Percentiles rank a stretch among this genome's conserved stretches.
Evolutionary conservation across 768 basidiomycete species (phyloP).

Genomic region (Ramaria sp.): DNA sequence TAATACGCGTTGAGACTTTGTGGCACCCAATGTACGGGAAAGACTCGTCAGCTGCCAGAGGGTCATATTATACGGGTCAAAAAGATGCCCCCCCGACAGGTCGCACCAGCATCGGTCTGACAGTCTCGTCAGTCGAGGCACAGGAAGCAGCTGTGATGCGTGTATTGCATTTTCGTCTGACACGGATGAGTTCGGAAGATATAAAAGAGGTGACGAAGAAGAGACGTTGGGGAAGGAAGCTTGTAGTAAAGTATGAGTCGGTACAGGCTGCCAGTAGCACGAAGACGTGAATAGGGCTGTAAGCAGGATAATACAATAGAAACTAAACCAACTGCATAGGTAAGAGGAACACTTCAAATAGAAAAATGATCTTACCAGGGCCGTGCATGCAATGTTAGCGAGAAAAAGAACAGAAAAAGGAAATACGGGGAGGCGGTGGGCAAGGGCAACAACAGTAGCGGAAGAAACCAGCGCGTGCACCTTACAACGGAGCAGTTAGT

Average conservation of each 20-base stretch:
- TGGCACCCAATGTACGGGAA: neutral
- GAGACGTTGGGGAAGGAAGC: slow-evolving; percentile 7
- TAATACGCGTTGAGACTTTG: neutral
- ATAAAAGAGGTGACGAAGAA: neutral
- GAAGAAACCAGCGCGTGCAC: slow-evolving; percentile 84
- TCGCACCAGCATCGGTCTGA: slow-evolving; percentile 86
- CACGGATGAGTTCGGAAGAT: slow-evolving; percentile 3
- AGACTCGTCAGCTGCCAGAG: slow-evolving; percentile 66
- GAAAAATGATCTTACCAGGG: slow-evolving; percentile 52
- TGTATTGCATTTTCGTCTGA: neutral
- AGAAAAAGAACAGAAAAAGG: slow-evolving; percentile 63
- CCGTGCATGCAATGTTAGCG: slow-evolving; percentile 68
- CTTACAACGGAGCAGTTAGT: slow-evolving; percentile 22
- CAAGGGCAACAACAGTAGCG: slow-evolving; percentile 62
- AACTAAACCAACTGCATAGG: slow-evolving; percentile 30
- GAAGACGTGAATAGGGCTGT: slow-evolving; percentile 77
- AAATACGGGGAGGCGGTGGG: slow-evolving; percentile 77
- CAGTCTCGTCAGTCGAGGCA: slow-evolving; percentile 49
- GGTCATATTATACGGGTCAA: slow-evolving; percentile 67
- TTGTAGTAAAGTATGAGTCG: slow-evolving; percentile 28
- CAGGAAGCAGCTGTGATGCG: slow-evolving; percentile 20
- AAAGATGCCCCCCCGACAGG: slow-evolving; percentile 48
- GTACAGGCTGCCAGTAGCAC: slow-evolving; percentile 81
- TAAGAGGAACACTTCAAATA: neutral
- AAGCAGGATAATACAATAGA: slow-evolving; percentile 79